phyloP scores from a whole-genome alignment of 371 early-diverging fungal genomes.

The Phascolomyces articulosus region DNA sequence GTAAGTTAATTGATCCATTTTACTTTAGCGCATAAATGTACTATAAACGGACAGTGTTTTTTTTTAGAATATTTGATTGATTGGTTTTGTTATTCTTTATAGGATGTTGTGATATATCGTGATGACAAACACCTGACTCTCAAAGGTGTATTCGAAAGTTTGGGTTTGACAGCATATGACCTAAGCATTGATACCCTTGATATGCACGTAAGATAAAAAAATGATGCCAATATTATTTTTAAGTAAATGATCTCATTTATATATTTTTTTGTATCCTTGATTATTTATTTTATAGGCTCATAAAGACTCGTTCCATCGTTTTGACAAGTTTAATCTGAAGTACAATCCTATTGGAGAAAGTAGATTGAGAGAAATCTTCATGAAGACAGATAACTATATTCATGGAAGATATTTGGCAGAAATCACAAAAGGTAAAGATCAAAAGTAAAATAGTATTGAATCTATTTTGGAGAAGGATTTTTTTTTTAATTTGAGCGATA shows the following conservation, averaged over 20 bases:
- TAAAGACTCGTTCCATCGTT: conserved; percentile 88
- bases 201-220: conserved; percentile 94
- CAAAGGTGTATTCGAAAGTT: conserved; percentile 86
- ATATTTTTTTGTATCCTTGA: not conserved
- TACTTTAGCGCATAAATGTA: not conserved
- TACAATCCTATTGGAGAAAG: conserved; percentile 94
- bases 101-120: conserved; percentile 78
- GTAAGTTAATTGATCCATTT: conserved; percentile 52
- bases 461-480: too few relatives aligned
- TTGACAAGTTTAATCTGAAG: conserved; percentile 98
- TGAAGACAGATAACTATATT: conserved; percentile 97
- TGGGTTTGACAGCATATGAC: conserved; percentile 96
- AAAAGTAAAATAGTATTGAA: not conserved
- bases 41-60: too few relatives aligned
- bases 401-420: conserved; percentile 94
- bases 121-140: conserved; percentile 75
- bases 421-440: conserved; percentile 77
- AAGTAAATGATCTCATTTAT: not conserved
- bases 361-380: conserved; percentile 83
- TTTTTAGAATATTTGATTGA: not conserved
- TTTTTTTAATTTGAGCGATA: too few relatives aligned
- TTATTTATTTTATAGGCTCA: conserved; percentile 53
- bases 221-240: too few relatives aligned
- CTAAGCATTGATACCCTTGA: conserved; percentile 96
- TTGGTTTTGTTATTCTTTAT: not conserved